Percentiles rank a stretch among this genome's conserved stretches.
Evolutionary conservation across 1,139 yeast species (phyloP).

Genomic region (Scheffersomyces insectosa): DNA sequence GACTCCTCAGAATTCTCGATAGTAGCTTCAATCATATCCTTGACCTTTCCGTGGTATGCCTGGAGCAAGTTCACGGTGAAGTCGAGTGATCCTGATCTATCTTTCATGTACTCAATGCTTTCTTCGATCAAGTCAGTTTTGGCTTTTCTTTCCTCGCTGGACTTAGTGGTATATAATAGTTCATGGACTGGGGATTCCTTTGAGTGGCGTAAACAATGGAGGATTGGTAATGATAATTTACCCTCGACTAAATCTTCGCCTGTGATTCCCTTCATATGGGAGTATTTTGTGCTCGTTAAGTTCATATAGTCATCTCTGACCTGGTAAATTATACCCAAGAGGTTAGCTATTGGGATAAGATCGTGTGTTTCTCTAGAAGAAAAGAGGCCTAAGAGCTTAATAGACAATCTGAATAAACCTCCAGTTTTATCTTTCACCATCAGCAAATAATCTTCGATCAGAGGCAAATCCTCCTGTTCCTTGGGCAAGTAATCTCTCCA

Average conservation of each 20-base stretch:
- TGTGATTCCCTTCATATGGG: slow-evolving; percentile 64
- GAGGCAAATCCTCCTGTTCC: slow-evolving; percentile 48
- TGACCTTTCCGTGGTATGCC: slow-evolving; percentile 19
- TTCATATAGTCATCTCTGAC: slow-evolving; percentile 80
- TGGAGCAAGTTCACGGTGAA: slow-evolving; percentile 22
- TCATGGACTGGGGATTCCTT: slow-evolving; percentile 25
- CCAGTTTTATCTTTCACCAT: slow-evolving; percentile 93
- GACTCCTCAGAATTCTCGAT: slow-evolving; percentile 5
- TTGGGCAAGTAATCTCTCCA: slow-evolving; percentile 66
- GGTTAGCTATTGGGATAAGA: slow-evolving; percentile 65
- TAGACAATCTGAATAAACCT: slow-evolving; percentile 76
- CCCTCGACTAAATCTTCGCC: slow-evolving; percentile 92
- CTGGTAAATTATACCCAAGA: slow-evolving; percentile 82
- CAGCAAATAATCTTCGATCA: slow-evolving; percentile 63
- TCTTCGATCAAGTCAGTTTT: slow-evolving; percentile 16
- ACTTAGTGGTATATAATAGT: slow-evolving; percentile 18
- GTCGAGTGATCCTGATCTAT: slow-evolving; percentile 20
- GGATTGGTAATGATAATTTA: slow-evolving; percentile 79
- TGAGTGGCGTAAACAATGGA: slow-evolving; percentile 50
- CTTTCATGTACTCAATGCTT: slow-evolving; percentile 24
- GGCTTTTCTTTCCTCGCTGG: slow-evolving; percentile 19
- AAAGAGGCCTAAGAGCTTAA: slow-evolving; percentile 55
- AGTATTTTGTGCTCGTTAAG: slow-evolving; percentile 52
- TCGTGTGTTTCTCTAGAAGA: slow-evolving; percentile 11
- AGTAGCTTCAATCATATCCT: slow-evolving; percentile 10